Percentiles rank a stretch among this genome's conserved stretches.
Evolutionary conservation across 2,329 filamentous ascomycete genomes (phyloP).

Genomic region (Sporothrix curviconia): DNA sequence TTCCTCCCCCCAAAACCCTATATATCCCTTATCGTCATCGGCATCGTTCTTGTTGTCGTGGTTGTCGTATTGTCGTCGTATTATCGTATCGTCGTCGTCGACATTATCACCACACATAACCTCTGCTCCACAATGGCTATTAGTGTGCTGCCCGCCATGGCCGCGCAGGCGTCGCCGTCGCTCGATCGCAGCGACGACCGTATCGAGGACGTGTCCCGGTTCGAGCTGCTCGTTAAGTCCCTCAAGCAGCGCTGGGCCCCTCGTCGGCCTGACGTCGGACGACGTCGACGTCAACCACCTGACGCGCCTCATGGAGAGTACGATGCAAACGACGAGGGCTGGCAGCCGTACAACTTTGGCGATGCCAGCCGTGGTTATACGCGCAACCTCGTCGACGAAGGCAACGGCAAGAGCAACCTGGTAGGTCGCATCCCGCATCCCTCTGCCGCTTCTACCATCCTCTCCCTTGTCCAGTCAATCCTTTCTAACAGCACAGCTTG

Average conservation of each 20-base stretch:
- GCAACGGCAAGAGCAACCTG: conserved; percentile 60
- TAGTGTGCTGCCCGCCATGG: conserved; percentile 5
- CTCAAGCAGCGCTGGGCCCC: conserved; percentile 69
- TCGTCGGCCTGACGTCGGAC: conserved; percentile 76
- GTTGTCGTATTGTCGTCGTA: not conserved
- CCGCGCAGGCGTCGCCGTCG: not conserved
- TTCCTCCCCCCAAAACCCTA: not conserved
- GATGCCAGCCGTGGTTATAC: conserved; percentile 69
- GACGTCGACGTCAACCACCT: conserved; percentile 73
- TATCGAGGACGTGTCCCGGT: conserved; percentile 38
- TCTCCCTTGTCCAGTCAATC: not conserved
- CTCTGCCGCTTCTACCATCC: not conserved
- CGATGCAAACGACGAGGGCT: conserved; percentile 60
- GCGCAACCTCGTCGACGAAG: conserved; percentile 81
- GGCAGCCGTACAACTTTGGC: conserved; percentile 68
- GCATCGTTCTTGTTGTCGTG: not conserved
- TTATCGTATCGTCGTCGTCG: not conserved
- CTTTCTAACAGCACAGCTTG: conserved; percentile 47
- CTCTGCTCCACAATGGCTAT: no score
- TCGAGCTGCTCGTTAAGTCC: conserved; percentile 65
- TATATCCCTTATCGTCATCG: not conserved
- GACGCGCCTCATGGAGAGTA: conserved; percentile 69
- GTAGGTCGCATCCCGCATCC: conserved; percentile 29
- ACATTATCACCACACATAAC: not conserved
- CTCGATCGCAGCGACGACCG: not conserved